A percentile compares a stretch with the other conserved stretches of the same genome.
These are phyloP conservation scores for Penicillium arizonense DNA, from an alignment of 495 filamentous ascomycete genomes.

Conservation along the genomic window DNA sequence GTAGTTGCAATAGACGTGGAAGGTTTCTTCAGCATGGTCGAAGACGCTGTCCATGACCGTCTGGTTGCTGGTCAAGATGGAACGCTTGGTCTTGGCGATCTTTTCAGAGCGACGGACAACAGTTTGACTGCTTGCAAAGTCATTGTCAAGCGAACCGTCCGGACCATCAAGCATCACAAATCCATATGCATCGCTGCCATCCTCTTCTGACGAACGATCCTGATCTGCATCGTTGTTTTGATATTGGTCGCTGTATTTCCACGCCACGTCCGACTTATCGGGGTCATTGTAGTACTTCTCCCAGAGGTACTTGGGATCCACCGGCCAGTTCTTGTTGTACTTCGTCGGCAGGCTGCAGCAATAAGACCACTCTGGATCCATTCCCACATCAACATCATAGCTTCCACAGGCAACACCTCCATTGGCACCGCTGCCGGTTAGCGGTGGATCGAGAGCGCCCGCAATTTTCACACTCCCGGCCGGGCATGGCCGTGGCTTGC, in stretches of 20 bases:
- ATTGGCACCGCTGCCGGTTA: not conserved
- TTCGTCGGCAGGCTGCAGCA: slow-evolving; percentile 28
- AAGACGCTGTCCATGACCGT: slow-evolving; percentile 25
- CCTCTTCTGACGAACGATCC: too few species aligned
- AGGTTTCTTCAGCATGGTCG: slow-evolving; percentile 23
- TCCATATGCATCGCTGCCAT: slow-evolving; percentile 30
- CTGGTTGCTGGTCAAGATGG: slow-evolving; percentile 24
- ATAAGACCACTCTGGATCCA: not conserved
- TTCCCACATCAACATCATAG: not conserved
- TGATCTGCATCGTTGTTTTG: slow-evolving; percentile 15
- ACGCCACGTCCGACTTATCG: slow-evolving; percentile 14
- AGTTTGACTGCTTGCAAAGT: slow-evolving; percentile 19
- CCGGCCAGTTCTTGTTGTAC: slow-evolving; percentile 29
- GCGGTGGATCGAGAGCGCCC: not conserved
- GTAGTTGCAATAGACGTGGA: slow-evolving; percentile 30
- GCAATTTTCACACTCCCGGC: not conserved
- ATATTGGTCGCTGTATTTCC: slow-evolving; percentile 16
- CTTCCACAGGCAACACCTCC: not conserved
- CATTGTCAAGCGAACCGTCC: slow-evolving; percentile 25
- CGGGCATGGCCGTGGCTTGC: not conserved
- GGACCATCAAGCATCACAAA: slow-evolving; percentile 38
- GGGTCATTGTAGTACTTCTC: slow-evolving; percentile 16
- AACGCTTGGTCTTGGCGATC: slow-evolving; percentile 17
- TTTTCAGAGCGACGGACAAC: slow-evolving; percentile 3
- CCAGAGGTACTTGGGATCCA: slow-evolving; percentile 29